A percentile compares a stretch with the other conserved stretches of the same genome.
phyloP scores from a whole-genome alignment of 768 basidiomycete species.

The Tricholoma saponaceum region DNA sequence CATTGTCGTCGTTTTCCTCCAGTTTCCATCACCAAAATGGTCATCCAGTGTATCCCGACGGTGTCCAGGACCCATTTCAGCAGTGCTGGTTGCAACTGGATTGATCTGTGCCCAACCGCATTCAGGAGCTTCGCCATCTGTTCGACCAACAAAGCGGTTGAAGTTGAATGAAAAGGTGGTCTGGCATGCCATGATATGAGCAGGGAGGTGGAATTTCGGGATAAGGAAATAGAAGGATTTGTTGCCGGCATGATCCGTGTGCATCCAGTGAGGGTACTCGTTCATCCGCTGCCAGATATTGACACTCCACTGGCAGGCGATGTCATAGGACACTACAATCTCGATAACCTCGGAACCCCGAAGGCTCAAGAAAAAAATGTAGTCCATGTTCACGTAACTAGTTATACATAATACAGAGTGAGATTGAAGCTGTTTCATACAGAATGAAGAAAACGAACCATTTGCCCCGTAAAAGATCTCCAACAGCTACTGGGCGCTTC shows the following conservation, averaged over 20 bases:
- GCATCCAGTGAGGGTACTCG: neutral
- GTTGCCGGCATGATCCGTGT: neutral
- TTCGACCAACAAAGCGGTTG: slow-evolving; percentile 17
- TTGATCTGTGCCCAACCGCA: slow-evolving; percentile 19
- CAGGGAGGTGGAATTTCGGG: slow-evolving; percentile 34
- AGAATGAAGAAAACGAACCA: neutral
- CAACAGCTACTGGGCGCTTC: neutral
- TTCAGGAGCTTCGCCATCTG: slow-evolving; percentile 32
- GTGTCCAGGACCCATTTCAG: slow-evolving; percentile 28
- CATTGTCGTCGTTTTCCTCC: too few species aligned
- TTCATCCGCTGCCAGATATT: slow-evolving; percentile 2
- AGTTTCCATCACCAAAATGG: slow-evolving; percentile 10
- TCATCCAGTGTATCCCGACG: slow-evolving; percentile 27
- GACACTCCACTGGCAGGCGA: slow-evolving; percentile 1
- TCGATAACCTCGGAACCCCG: neutral
- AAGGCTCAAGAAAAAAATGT: slow-evolving; percentile 5
- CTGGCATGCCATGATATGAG: slow-evolving; percentile 16
- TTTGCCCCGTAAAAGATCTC: neutral
- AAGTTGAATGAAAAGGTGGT: slow-evolving; percentile 14
- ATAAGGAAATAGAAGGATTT: slow-evolving; percentile 16
- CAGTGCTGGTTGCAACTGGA: slow-evolving; percentile 17
- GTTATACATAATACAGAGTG: neutral
- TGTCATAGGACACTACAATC: slow-evolving; percentile 8
- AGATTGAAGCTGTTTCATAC: neutral
- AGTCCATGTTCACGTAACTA: slow-evolving; percentile 11